Evolutionary conservation across 2,329 filamentous ascomycete genomes (phyloP).

Genomic region (Ophiostoma montium): DNA sequence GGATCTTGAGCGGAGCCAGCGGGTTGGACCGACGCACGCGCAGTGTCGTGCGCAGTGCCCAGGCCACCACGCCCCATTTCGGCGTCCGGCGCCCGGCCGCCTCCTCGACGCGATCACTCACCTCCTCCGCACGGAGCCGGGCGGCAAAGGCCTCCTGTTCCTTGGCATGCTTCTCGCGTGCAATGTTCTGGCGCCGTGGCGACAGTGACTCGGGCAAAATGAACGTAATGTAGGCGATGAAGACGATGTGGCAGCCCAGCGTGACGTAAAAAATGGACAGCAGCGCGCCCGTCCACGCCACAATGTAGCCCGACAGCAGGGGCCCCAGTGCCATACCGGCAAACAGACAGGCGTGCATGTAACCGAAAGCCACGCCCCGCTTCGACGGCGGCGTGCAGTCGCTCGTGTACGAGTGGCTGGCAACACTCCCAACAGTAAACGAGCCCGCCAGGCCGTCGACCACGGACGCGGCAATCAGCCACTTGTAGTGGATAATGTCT

Average conservation of each 20-base stretch:
- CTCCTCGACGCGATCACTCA: conserved; percentile 5
- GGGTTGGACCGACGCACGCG: conserved; percentile 44
- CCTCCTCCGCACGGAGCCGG: conserved; percentile 10
- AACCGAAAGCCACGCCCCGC: conserved; percentile 73
- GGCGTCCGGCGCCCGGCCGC: conserved; percentile 9
- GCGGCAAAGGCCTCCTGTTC: conserved; percentile 27
- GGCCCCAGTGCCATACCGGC: conserved; percentile 80
- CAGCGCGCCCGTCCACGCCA: conserved; percentile 60
- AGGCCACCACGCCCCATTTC: conserved; percentile 2
- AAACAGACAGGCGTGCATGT: conserved; percentile 82
- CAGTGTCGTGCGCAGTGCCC: conserved; percentile 18
- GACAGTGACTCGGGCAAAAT: conserved; percentile 76
- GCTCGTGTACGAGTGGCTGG: conserved; percentile 74
- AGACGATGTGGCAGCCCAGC: conserved; percentile 56
- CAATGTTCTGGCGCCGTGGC: conserved; percentile 52
- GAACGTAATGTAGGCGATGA: conserved; percentile 57
- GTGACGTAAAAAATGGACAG: conserved; percentile 77
- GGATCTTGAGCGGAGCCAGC: conserved; percentile 60
- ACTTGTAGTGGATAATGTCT: conserved; percentile 57
- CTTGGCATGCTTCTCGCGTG: conserved; percentile 50
- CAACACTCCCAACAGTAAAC: conserved; percentile 64
- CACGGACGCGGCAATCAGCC: conserved; percentile 62
- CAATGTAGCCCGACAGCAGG: conserved; percentile 63
- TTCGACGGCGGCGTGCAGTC: conserved; percentile 74
- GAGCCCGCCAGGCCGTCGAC: conserved; percentile 79